Evolutionary conservation across 768 basidiomycete species (phyloP).

Genomic region (Lanmaoa pseudosensibilis): DNA sequence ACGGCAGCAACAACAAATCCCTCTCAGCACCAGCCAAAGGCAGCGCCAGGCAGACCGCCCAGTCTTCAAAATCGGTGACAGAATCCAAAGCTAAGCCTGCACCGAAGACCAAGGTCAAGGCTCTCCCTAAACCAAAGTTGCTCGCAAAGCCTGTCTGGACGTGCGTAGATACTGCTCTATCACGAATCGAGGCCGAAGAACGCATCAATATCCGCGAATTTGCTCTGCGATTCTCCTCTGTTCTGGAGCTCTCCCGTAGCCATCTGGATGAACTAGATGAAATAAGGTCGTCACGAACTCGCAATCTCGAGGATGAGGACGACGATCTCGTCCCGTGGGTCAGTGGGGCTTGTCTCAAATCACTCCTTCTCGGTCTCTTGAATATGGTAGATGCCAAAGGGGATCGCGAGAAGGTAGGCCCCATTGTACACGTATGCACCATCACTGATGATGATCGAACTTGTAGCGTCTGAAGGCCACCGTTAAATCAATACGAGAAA

Average conservation of each 20-base stretch:
- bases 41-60: slow-evolving; percentile 4
- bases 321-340: slow-evolving; percentile 53
- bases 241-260: slow-evolving; percentile 49
- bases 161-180: slow-evolving; percentile 42
- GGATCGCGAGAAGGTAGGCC: slow-evolving; percentile 35
- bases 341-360: slow-evolving; percentile 61
- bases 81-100: slow-evolving; percentile 18
- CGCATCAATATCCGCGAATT: slow-evolving; percentile 79
- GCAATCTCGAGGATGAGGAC: slow-evolving; percentile 40
- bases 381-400: slow-evolving; percentile 49
- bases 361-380: slow-evolving; percentile 62
- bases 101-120: slow-evolving; percentile 26
- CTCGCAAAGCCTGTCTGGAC: slow-evolving; percentile 58
- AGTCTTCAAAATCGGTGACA: slow-evolving; percentile 10
- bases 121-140: slow-evolving; percentile 33
- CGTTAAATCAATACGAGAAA: slow-evolving; percentile 50
- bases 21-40: slow-evolving; percentile 13
- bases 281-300: slow-evolving; percentile 37
- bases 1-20: slow-evolving; percentile 3
- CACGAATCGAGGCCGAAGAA: slow-evolving; percentile 49
- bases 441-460: neutral
- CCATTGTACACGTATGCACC: neutral
- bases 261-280: slow-evolving; percentile 67
- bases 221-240: slow-evolving; percentile 56
- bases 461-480: slow-evolving; percentile 34